Evolutionary conservation across 495 filamentous ascomycete genomes (phyloP), one percentile per base, ranked within the genome.

Genomic region (Aspergillus hancockii): DNA sequence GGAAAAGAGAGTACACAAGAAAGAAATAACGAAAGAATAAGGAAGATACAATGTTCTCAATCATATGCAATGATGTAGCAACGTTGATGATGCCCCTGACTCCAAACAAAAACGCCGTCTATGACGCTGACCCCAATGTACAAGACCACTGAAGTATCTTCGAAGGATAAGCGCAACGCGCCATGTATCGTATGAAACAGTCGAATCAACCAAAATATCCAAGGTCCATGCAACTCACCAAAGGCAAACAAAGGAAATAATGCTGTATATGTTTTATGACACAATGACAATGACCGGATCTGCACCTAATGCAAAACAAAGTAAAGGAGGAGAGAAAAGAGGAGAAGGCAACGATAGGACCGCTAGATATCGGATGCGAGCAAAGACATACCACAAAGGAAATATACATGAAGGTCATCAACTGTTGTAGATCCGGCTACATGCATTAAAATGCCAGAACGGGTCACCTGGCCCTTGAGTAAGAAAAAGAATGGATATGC

Each of bases 361-460:
- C 54, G 60, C 25, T 30, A 52, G 59, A 53, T 55, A 59, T 51
- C 43, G 49, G 46, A 56, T 23, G 49, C 46, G 51, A 59, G 50
- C 43, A 52, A 41, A 34, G 18, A 34, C 30, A 55, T 49, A 45
- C 53, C 32, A 63, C 55, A 67, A 64, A 62, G 47, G 56, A 58
- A 63, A 57, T 46, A 45, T 58, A 53, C 65, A 61, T 65, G 51
- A 64, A 57, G 54, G 62, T 71, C 62, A 63, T 74, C 61, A 65
- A 30, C 58, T 46, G 67, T 63, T 61, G 70, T 71, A 75, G 73
- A 63, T 63, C 73, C 70, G 52, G 73, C 75, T 72, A 72, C 71
- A 67, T 62, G 61, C 57, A 57, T 56, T 47, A 47, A 50, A 40
- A 43, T 23, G 31, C 38, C 21, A 47, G 23, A 49, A 51, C 57